Percentiles rank a stretch among this genome's conserved stretches.
These are phyloP conservation scores for Microcyclospora pomicola DNA, from an alignment of 2,329 filamentous ascomycete species.

Conservation along the genomic window DNA sequence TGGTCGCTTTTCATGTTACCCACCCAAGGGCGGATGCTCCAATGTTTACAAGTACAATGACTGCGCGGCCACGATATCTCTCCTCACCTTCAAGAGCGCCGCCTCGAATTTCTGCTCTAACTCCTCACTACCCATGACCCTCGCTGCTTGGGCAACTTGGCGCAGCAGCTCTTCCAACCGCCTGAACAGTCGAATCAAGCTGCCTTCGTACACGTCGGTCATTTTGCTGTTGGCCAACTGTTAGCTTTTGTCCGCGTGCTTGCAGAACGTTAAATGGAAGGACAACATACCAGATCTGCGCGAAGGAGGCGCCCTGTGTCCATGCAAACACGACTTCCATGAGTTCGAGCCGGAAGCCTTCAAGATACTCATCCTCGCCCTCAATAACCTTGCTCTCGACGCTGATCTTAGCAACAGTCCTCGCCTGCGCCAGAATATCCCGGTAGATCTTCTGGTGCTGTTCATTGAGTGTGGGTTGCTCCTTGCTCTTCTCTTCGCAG, in stretches of 20 bases:
- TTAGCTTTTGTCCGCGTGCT: background rate
- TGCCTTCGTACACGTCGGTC: constrained; percentile 96
- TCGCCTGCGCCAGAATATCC: constrained; percentile 76
- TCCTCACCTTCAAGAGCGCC: constrained; percentile 68
- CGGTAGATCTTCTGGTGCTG: constrained; percentile 75
- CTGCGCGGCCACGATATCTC: constrained; percentile 91
- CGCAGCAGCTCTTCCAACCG: constrained; percentile 85
- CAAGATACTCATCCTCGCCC: constrained; percentile 90
- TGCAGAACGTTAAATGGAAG: background rate
- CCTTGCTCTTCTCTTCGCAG: constrained; percentile 88
- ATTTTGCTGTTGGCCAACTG: constrained; percentile 57
- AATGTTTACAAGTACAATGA: constrained; percentile 64
- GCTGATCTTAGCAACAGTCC: constrained; percentile 81
- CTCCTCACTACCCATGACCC: constrained; percentile 97
- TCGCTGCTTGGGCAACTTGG: constrained; percentile 89
- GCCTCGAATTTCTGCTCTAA: constrained; percentile 84
- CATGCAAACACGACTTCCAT: constrained; percentile 95
- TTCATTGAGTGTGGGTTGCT: constrained; percentile 57
- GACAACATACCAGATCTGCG: constrained; percentile 74
- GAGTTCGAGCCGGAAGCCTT: constrained; percentile 81
- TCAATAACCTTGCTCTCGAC: constrained; percentile 85
- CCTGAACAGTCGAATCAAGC: constrained; percentile 87
- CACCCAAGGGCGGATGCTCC: background rate
- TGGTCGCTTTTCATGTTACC: too few relatives aligned
- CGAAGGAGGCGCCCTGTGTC: constrained; percentile 80